phyloP scores from a whole-genome alignment of 2,329 filamentous ascomycete genomes.

The Colletotrichum scovillei region DNA sequence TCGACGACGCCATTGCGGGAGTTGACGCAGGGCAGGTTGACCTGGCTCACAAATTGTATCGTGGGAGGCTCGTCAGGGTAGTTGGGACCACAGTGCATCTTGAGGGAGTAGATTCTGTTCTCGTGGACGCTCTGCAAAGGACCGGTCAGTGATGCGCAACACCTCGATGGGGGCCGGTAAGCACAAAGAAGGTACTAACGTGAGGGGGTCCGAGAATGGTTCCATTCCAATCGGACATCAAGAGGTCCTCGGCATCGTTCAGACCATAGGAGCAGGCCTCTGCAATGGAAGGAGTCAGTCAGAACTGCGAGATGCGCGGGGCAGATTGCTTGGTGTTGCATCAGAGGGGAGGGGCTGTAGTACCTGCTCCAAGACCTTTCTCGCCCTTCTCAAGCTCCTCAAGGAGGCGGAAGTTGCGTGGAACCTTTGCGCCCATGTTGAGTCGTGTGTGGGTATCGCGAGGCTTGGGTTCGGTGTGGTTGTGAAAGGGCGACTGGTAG shows the following conservation, averaged over 20 bases:
- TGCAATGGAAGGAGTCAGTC: slow-evolving; percentile 48
- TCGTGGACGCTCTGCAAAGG: slow-evolving; percentile 84
- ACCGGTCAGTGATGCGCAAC: slow-evolving; percentile 15
- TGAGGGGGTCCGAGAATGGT: slow-evolving; percentile 97
- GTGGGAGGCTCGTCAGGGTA: slow-evolving; percentile 92
- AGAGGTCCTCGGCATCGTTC: slow-evolving; percentile 90
- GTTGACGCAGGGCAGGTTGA: slow-evolving; percentile 97
- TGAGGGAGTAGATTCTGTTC: slow-evolving; percentile 98
- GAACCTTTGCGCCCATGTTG: slow-evolving; percentile 70
- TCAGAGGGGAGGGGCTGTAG: slow-evolving; percentile 40
- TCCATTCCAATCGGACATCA: slow-evolving; percentile 99
- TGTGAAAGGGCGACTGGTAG: neutral
- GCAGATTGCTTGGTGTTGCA: neutral
- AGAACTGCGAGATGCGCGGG: slow-evolving; percentile 18
- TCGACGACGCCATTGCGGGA: slow-evolving; percentile 85
- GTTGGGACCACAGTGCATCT: slow-evolving; percentile 90
- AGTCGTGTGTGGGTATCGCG: neutral
- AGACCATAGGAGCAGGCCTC: slow-evolving; percentile 98
- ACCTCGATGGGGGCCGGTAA: neutral
- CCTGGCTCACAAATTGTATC: slow-evolving; percentile 91
- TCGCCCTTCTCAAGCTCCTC: slow-evolving; percentile 99
- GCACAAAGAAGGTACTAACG: slow-evolving; percentile 64
- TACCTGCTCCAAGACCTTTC: slow-evolving; percentile 93
- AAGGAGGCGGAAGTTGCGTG: slow-evolving; percentile 94
- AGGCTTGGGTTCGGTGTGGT: neutral